Evolutionary conservation across 2,329 filamentous ascomycete genomes (phyloP), one percentile per base, ranked within the genome.

Genomic region (Calonectria naviculata): DNA sequence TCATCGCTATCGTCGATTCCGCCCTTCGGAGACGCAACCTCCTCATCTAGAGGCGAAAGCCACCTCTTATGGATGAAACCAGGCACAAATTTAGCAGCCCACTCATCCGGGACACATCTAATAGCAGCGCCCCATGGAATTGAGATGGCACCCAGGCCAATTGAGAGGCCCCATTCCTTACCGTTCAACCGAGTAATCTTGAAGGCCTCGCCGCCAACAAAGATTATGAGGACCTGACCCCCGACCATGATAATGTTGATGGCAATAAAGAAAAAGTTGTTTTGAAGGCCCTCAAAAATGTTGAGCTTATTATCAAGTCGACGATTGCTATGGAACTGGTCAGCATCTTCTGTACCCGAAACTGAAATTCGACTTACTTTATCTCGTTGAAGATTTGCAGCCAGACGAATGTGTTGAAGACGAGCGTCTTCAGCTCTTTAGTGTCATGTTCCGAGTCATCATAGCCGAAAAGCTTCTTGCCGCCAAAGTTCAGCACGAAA

Each of bases 251-350:
- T 88, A 66, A 89, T 79, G 83, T 95, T 94, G 83, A 97, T 97
- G 29, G 86, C 86, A 34, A 95, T 88, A 85, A 97, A 97, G 87
- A 95, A 97, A 79, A 88, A 91, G 81, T 97, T 97, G 76, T 88
- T 89, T 24, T 89, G 88, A 68, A 97, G 90, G 67, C 93, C 93
- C 81, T 97, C 94, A 70, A 97, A 94, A 68, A 97, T 93, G 81
- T 97, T 97, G 85, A 97, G 92, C 68, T 90, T 91, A 83, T 97
- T 97, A 83, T 97, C 95, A 19, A 97, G 89, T 17, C 90, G 89
- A 34, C 90, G 87, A 78, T 90, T 91, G 81, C 76, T 78, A 29
- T 26, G 13, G 13, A 10, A 38, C 15, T 67, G 93, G 92, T 84
- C 95, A 96, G 85, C 95, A 21, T 41, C 24, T 34, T 46, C 38